phyloP scores from a whole-genome alignment of 169 alveolate species.

The Ichthyophthirius multifiliis region DNA sequence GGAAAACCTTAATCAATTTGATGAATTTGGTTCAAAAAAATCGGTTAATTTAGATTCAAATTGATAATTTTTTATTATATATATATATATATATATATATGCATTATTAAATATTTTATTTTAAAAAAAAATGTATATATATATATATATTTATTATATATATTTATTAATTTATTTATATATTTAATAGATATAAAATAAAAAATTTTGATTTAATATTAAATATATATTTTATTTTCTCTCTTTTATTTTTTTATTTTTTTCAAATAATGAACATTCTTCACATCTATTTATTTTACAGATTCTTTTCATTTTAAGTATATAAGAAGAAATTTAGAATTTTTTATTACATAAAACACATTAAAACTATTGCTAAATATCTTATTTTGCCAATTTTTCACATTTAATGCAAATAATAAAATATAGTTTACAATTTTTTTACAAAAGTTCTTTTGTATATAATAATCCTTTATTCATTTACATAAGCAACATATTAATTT shows the following conservation, averaged over 20 bases:
- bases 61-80: no score
- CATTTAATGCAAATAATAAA: background rate
- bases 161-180: no score
- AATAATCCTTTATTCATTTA: background rate
- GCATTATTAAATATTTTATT: no score
- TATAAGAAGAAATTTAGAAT: background rate
- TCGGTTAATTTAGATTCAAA: no score
- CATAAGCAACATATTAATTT: background rate
- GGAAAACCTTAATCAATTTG: no score
- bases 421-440: background rate
- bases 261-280: background rate
- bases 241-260: background rate
- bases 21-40: no score
- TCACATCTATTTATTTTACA: background rate
- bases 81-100: no score
- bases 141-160: no score
- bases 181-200: no score
- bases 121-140: no score
- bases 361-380: background rate
- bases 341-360: background rate
- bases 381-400: background rate
- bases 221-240: no score
- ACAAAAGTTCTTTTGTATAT: background rate
- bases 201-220: no score
- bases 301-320: background rate